phyloP scores from a whole-genome alignment of 1,139 yeast species.

The Blastobotrys buckinghamii region DNA sequence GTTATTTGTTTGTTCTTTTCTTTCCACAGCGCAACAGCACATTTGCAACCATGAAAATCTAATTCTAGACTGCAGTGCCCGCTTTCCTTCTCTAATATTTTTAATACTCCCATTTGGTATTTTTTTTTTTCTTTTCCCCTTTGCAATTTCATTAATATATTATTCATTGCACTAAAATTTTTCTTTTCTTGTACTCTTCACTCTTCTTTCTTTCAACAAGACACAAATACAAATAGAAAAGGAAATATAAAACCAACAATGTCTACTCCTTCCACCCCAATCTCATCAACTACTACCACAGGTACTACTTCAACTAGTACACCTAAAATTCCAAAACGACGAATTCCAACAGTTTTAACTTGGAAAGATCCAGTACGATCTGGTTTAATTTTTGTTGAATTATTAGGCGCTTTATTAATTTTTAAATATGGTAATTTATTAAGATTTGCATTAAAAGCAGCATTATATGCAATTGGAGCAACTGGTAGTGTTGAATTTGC shows the following conservation, averaged over 20 bases:
- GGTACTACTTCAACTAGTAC: background rate
- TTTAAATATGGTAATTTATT: constrained; percentile 66
- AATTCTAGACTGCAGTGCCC: too few relatives aligned
- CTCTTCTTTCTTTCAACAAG: background rate
- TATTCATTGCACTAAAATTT: too few relatives aligned
- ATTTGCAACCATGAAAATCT: too few relatives aligned
- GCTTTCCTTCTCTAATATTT: too few relatives aligned
- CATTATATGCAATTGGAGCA: constrained; percentile 35
- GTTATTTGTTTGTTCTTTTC: too few relatives aligned
- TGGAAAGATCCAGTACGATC: constrained; percentile 82
- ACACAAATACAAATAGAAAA: background rate
- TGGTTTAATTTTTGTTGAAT: constrained; percentile 68
- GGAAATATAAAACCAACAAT: background rate
- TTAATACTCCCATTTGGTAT: too few relatives aligned
- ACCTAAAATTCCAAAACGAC: constrained; percentile 2
- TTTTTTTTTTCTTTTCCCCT: too few relatives aligned
- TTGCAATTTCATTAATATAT: too few relatives aligned
- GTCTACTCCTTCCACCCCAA: background rate
- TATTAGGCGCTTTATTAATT: constrained; percentile 52
- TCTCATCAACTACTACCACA: background rate
- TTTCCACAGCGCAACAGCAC: too few relatives aligned
- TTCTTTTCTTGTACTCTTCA: background rate
- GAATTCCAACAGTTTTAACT: constrained; percentile 48
- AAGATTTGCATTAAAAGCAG: constrained; percentile 54
- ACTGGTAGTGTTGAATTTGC: constrained; percentile 31